Evolutionary conservation across 2,329 filamentous ascomycete species (phyloP).

Genomic region (Calonectria naviculata): DNA sequence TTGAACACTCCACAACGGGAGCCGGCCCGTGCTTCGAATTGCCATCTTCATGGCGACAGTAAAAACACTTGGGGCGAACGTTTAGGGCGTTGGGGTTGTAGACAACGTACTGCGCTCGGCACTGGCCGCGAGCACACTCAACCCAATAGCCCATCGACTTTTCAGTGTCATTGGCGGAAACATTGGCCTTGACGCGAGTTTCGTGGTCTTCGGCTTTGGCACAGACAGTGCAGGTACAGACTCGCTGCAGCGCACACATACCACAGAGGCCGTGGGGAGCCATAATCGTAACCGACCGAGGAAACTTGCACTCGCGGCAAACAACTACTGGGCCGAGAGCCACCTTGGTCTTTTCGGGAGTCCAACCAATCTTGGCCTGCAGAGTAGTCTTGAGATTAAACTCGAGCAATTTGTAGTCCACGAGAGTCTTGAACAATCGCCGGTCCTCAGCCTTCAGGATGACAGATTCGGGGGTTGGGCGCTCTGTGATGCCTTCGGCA

Average conservation of each 20-base stretch:
- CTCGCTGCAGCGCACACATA: conserved; percentile 45
- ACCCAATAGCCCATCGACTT: conserved; percentile 55
- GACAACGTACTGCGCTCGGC: conserved; percentile 62
- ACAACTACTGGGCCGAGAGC: conserved; percentile 54
- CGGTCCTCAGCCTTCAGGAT: conserved; percentile 51
- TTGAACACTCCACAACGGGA: conserved; percentile 56
- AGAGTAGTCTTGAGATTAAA: conserved; percentile 58
- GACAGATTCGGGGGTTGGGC: conserved; percentile 15
- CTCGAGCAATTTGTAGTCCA: conserved; percentile 59
- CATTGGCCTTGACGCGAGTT: conserved; percentile 39
- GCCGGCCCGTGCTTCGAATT: conserved; percentile 35
- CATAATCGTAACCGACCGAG: conserved; percentile 64
- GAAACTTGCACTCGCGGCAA: conserved; percentile 55
- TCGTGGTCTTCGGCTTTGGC: conserved; percentile 35
- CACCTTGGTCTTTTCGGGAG: conserved; percentile 54
- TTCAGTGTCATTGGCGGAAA: conserved; percentile 44
- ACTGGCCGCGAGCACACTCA: conserved; percentile 55
- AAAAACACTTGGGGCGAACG: conserved; percentile 60
- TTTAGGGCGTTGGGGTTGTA: conserved; percentile 55
- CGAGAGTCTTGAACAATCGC: conserved; percentile 54
- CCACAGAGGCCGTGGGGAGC: conserved; percentile 51
- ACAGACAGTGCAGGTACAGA: conserved; percentile 37
- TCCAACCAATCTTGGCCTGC: conserved; percentile 56
- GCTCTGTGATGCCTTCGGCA: conserved; percentile 30
- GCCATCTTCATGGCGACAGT: conserved; percentile 50